Percentiles rank a stretch among this genome's conserved stretches.
These are phyloP conservation scores for Metarhizium rileyi DNA, from an alignment of 2,329 filamentous ascomycete genomes.

Conservation along the genomic window DNA sequence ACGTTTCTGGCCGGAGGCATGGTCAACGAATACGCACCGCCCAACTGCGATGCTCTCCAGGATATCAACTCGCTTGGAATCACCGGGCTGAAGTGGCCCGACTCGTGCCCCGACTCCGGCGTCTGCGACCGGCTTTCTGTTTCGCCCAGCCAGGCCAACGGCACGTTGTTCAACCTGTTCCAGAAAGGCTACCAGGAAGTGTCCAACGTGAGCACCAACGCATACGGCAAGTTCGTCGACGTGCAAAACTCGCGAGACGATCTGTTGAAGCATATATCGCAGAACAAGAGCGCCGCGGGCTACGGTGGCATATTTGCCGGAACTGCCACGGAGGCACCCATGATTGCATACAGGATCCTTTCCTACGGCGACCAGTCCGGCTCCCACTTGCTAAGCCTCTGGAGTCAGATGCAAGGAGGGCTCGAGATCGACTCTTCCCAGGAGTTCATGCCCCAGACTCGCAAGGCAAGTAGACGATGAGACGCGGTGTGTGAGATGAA, in stretches of 20 bases:
- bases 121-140: conserved; percentile 8
- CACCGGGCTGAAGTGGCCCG: conserved; percentile 19
- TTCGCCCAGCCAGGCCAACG: conserved; percentile 18
- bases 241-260: conserved; percentile 4
- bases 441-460: conserved; percentile 48
- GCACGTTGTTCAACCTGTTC: conserved; percentile 16
- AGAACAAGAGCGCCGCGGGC: conserved; percentile 1
- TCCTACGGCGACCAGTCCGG: conserved; percentile 5
- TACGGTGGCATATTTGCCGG: conserved; percentile 10
- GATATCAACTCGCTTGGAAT: neutral
- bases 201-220: neutral
- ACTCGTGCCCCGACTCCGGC: conserved; percentile 27
- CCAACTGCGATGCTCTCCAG: conserved; percentile 31
- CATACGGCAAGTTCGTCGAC: conserved; percentile 5
- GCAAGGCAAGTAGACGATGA: conserved; percentile 20
- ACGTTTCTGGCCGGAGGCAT: conserved; percentile 66
- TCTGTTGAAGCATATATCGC: conserved; percentile 6
- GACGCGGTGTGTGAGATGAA: neutral
- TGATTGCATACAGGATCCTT: conserved; percentile 8
- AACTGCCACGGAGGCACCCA: conserved; percentile 5
- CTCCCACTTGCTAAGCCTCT: conserved; percentile 10
- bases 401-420: conserved; percentile 13
- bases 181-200: conserved; percentile 7
- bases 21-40: conserved; percentile 43
- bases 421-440: conserved; percentile 41